A percentile compares a stretch with the other conserved stretches of the same genome.
These are phyloP conservation scores for Botryotinia calthae DNA, from an alignment of 2,329 filamentous ascomycete genomes.

Conservation along the genomic window DNA sequence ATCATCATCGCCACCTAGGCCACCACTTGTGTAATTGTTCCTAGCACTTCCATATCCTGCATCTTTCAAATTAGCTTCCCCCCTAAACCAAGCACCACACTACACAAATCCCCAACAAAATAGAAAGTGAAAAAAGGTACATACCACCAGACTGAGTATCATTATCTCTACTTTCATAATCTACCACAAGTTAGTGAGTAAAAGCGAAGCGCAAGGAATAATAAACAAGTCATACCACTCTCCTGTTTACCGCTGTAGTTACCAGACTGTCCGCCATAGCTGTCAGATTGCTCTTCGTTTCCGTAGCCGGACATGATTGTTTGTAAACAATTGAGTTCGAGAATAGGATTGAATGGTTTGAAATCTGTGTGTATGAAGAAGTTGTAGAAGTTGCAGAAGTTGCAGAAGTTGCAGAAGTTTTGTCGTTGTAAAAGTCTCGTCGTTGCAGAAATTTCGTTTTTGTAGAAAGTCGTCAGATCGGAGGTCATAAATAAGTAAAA, in stretches of 20 bases:
- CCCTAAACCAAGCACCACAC: background rate
- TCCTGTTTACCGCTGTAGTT: constrained; percentile 1
- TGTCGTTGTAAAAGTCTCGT: too few relatives aligned
- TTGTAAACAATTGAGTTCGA: too few relatives aligned
- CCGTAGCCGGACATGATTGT: constrained; percentile 12
- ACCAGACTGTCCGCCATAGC: background rate
- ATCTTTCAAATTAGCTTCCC: background rate
- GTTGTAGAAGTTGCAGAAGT: background rate
- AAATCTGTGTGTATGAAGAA: background rate
- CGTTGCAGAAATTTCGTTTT: too few relatives aligned
- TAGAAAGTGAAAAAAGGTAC: background rate
- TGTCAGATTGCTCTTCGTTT: constrained; percentile 9
- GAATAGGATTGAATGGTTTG: background rate
- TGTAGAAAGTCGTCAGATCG: too few relatives aligned
- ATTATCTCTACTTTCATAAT: background rate
- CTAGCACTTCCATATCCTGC: background rate
- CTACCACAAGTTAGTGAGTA: background rate
- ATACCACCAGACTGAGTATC: constrained; percentile 8
- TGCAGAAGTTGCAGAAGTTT: background rate
- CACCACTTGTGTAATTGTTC: background rate
- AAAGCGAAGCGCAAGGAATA: background rate
- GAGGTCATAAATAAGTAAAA: too few relatives aligned
- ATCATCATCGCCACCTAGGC: background rate
- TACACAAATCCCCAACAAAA: background rate
- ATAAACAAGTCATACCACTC: background rate